Conservation (phyloP, 805 yeast species). For the Candida chilensis region DNA sequence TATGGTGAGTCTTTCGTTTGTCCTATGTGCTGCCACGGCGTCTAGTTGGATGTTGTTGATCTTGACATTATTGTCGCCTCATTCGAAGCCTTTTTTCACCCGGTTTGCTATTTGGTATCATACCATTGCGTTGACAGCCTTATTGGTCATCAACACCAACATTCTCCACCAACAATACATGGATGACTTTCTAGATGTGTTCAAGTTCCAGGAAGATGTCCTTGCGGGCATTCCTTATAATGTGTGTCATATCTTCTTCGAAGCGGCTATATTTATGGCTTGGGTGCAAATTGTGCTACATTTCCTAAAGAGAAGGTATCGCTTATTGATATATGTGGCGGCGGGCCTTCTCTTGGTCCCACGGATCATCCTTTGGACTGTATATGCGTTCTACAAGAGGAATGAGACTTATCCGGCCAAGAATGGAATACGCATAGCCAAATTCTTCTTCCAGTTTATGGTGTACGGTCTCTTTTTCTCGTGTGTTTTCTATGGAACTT, state of each 20-base stretch:
- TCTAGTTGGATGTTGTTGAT: slow-evolving; percentile 66
- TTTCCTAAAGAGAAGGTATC: slow-evolving; percentile 17
- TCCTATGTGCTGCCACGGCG: slow-evolving; percentile 45
- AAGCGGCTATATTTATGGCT: slow-evolving; percentile 38
- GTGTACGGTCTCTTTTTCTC: slow-evolving; percentile 18
- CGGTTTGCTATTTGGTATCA: slow-evolving; percentile 48
- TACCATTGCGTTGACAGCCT: slow-evolving; percentile 44
- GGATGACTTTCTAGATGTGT: slow-evolving; percentile 43
- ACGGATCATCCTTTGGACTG: slow-evolving; percentile 9
- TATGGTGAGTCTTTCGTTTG: slow-evolving; percentile 35
- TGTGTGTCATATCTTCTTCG: slow-evolving; percentile 28
- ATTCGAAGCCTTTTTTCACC: slow-evolving; percentile 49
- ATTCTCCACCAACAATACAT: slow-evolving; percentile 42
- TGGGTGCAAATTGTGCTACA: slow-evolving; percentile 43
- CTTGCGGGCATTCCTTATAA: slow-evolving; percentile 24
- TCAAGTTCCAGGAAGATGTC: slow-evolving; percentile 24
- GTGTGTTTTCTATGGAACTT: slow-evolving; percentile 26
- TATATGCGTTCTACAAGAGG: slow-evolving; percentile 5
- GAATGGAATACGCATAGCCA: slow-evolving; percentile 15
- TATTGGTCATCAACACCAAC: slow-evolving; percentile 34
- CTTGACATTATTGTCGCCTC: slow-evolving; percentile 43
- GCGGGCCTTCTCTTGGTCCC: slow-evolving; percentile 4
- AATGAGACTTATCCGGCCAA: slow-evolving; percentile 2
- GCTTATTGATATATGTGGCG: slow-evolving; percentile 7
- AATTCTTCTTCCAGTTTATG: slow-evolving; percentile 15